These are phyloP conservation scores for Penstemon barbatus DNA, from an alignment of 257 asterid genomes.

Conservation along the genomic window DNA sequence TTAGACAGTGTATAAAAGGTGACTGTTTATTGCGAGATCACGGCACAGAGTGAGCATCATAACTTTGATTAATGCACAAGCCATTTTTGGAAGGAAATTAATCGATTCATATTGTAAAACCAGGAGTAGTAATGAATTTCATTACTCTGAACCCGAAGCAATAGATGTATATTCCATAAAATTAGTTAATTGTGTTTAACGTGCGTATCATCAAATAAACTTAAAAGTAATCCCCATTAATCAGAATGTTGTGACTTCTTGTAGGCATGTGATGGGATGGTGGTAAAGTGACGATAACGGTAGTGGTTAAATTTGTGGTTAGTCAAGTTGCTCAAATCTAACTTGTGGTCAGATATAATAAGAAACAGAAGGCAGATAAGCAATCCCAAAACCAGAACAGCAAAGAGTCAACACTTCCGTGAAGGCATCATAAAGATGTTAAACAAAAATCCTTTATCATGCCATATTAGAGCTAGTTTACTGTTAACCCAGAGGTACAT, in stretches of 20 bases:
- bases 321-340: too few relatives aligned
- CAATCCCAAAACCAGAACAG: neutral
- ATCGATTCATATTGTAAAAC: neutral
- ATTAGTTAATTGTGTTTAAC: too few relatives aligned
- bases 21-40: neutral
- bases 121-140: neutral
- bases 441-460: neutral
- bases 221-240: too few relatives aligned
- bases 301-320: too few relatives aligned
- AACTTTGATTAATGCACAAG: too few relatives aligned
- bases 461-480: neutral
- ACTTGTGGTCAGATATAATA: too few relatives aligned
- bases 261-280: too few relatives aligned
- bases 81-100: neutral
- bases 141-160: neutral
- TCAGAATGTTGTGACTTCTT: too few relatives aligned
- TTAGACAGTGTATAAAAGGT: slow-evolving; percentile 1
- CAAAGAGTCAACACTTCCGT: neutral
- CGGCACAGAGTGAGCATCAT: neutral
- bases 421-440: neutral
- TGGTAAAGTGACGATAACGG: too few relatives aligned
- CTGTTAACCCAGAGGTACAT: neutral
- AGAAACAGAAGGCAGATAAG: too few relatives aligned
- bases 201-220: too few relatives aligned
- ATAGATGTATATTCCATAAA: too few relatives aligned